Base-by-base conservation (phyloP, 805 yeast species). In the Saccharomycopsis sp. region DNA sequence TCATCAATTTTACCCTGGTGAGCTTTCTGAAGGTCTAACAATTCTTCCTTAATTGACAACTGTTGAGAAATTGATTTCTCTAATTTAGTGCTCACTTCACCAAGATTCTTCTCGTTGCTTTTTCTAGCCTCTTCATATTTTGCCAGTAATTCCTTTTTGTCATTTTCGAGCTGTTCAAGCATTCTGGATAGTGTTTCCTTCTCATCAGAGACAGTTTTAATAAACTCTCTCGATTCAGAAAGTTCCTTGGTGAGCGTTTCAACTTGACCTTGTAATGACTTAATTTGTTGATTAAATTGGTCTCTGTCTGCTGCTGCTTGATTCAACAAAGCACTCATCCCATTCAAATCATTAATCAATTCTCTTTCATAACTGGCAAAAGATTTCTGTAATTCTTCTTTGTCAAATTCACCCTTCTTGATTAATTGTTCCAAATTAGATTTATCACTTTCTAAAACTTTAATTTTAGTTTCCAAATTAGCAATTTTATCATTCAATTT, bases 331-430 rank as follows among this genome's bases (percentile, higher is more conserved):
- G 53, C 22, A 32, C 58, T 59, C 17, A 48, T 41, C 1, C 44
- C 19, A 1, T 53, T 47, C 4, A 48, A 28, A 38, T 49, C 52
- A 38, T 45, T 43, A 14, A 49, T 49, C 38, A 49, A 46, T 16
- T 40, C 46, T 29, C 50, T 29, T 31, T 49, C 52, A 26, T 49
- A 49, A 4, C 35, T 27, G 3, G 52, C 52, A 36, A 49, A 49
- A 14, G 40, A 40, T n/a, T 46, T 49, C 37, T 49, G 51, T n/a
- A 45, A 19, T 34, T 45, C 48, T 20, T 53, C 53, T 26, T 54
- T 61, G 38, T 58, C 62, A 22, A 37, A 38, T 51, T 54, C 59
- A 43, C 58, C 40, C 13, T 47, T 53, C 48, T 54, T 61, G 44
- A 56, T 51, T 28, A 40, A 27, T 14, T 24, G 21, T 3, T 17